These are phyloP conservation scores for Raphanus hybrid DNA, from an alignment of 441 rosid genomes.

Conservation along the genomic window DNA sequence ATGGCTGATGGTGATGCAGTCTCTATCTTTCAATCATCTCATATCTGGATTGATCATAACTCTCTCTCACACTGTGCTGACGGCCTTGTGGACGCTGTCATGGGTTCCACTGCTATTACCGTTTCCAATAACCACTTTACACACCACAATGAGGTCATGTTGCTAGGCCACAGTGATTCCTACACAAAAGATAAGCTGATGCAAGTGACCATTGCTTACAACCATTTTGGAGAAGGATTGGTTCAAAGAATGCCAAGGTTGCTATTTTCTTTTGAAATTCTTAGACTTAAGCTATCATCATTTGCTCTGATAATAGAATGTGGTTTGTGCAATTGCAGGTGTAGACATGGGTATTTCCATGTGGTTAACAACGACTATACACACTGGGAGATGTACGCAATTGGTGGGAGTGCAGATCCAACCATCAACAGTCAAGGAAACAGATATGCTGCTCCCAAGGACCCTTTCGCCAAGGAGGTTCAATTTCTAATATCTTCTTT, in stretches of 20 bases:
- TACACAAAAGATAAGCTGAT: slow-evolving; percentile 84
- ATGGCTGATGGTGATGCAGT: slow-evolving; percentile 95
- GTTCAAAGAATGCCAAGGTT: slow-evolving; percentile 99
- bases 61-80: slow-evolving; percentile 95
- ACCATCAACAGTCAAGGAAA: slow-evolving; percentile 98
- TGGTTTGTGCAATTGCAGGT: slow-evolving; percentile 53
- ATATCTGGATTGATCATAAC: slow-evolving; percentile 93
- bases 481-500: background rate
- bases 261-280: background rate
- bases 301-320: background rate
- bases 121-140: slow-evolving; percentile 88
- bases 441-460: slow-evolving; percentile 81
- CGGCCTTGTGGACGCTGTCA: slow-evolving; percentile 95
- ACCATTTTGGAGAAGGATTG: slow-evolving; percentile 93
- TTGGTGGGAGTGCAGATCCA: slow-evolving; percentile 95
- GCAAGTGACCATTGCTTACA: slow-evolving; percentile 98
- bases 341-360: slow-evolving; percentile 97
- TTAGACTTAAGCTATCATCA: slow-evolving; percentile 3
- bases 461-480: slow-evolving; percentile 91
- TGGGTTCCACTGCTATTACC: slow-evolving; percentile 96
- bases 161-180: slow-evolving; percentile 91
- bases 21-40: slow-evolving; percentile 90
- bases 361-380: slow-evolving; percentile 98
- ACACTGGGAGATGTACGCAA: slow-evolving; percentile 99
- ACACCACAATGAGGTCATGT: slow-evolving; percentile 97